Evolutionary conservation across 768 basidiomycete species (phyloP).

Genomic region (Tulasnella sp.): DNA sequence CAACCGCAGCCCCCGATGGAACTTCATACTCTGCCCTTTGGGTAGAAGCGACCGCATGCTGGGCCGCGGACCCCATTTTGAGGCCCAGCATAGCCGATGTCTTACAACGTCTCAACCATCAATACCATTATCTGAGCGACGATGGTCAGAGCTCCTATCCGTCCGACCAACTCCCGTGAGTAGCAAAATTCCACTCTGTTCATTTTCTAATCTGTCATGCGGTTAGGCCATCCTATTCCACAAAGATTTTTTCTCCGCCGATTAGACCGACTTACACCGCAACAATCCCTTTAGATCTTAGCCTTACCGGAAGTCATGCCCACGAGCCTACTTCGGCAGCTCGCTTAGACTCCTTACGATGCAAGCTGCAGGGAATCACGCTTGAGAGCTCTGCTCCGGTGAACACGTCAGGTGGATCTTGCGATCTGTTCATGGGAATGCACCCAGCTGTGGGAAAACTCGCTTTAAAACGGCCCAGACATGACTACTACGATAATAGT

Average conservation of each 20-base stretch:
- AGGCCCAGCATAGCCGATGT: not conserved
- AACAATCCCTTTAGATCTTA: too few relatives aligned
- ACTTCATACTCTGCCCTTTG: not conserved
- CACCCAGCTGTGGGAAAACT: not conserved
- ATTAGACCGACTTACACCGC: too few relatives aligned
- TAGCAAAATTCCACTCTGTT: too few relatives aligned
- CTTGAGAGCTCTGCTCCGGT: not conserved
- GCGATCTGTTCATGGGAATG: not conserved
- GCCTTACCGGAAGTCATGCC: too few relatives aligned
- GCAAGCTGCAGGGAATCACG: not conserved
- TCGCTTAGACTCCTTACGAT: not conserved
- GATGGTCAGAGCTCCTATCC: too few relatives aligned
- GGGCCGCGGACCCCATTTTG: not conserved
- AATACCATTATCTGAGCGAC: not conserved
- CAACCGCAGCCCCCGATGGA: not conserved
- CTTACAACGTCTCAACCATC: not conserved
- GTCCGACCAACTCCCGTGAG: too few relatives aligned
- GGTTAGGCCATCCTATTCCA: too few relatives aligned
- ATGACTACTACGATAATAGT: not conserved
- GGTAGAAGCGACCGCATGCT: not conserved
- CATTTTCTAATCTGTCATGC: too few relatives aligned
- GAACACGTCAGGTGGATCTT: not conserved
- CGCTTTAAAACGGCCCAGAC: not conserved
- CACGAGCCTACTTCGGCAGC: not conserved
- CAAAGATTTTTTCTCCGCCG: too few relatives aligned